Base-by-base conservation (phyloP, 116 monocot species). In the Dioscorea cayenensis region DNA sequence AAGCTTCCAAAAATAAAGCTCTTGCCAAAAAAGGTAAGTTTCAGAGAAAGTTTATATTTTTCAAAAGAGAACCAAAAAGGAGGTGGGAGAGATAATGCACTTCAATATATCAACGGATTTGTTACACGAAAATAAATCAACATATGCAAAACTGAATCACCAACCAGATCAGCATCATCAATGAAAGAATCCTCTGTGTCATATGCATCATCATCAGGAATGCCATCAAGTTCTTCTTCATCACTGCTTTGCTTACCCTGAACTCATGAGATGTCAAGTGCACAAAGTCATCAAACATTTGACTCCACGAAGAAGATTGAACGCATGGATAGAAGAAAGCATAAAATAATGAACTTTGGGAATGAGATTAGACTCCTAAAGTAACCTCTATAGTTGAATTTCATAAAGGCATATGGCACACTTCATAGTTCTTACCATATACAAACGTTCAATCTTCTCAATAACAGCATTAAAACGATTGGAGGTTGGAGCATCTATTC, bases 121-220 rank as follows among this genome's bases (percentile, higher is more conserved):
- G 2, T 51, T 14, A 14, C 2, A 14, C 5, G 18, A 12, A 64
- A 51, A 71, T 14, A 63, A 65, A 28, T 25, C 51, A 83, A 60
- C 20, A 55, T 36, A 18, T 55, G 77, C 60, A 76, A 49, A 55
- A 51, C 14, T 55, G 77, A 50, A 76, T 36, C 17, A 85, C 85
- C 49, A 77, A 95, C 96, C 96, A 96, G 79, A 67, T 96, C 96
- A 70, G 90, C 77, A 76, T 96, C 96, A 74, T 96, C 96, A 50
- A 96, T 96, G 70, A 96, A 96, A 63, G 96, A 96, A 82, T 96
- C 92, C 72, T 96, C 92, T 18, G 96, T 96, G 67, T 96, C 96
- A 81, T 96, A 96, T 71, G 92, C 85, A 82, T 96, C 92, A 81
- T 96, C 96, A 67, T 92, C 92, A 51, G 90, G 96, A 62, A 79